These are phyloP conservation scores for Stereocaulon alpinum DNA, from an alignment of 495 filamentous ascomycete species.

Conservation along the genomic window DNA sequence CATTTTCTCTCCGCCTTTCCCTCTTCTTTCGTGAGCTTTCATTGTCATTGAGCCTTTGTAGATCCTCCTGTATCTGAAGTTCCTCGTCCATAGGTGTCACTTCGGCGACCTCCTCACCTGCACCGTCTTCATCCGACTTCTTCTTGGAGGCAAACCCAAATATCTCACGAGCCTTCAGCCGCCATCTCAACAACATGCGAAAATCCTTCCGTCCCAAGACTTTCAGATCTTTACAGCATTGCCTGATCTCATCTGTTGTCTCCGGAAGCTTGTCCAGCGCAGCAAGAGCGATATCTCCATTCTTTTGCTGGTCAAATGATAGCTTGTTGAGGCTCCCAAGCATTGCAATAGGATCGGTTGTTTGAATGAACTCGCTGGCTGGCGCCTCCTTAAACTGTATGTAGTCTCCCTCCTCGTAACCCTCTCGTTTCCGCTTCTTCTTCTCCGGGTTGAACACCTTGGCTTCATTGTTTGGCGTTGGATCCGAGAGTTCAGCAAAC, in stretches of 20 bases:
- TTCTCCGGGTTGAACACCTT: conserved; percentile 95
- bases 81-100: conserved; percentile 91
- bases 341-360: conserved; percentile 90
- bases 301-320: conserved; percentile 62
- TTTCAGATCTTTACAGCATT: conserved; percentile 80
- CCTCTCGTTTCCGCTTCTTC: conserved; percentile 93
- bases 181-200: conserved; percentile 84
- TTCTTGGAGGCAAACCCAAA: conserved; percentile 82
- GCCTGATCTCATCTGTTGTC: conserved; percentile 76
- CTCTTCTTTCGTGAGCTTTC: conserved; percentile 65
- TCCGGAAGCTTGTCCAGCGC: conserved; percentile 84
- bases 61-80: conserved; percentile 73
- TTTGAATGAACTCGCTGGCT: conserved; percentile 90
- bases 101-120: conserved; percentile 63
- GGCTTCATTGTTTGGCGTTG: conserved; percentile 90
- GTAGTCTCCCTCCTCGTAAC: conserved; percentile 94
- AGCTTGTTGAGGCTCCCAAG: conserved; percentile 77
- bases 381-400: conserved; percentile 82
- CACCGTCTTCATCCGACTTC: conserved; percentile 34
- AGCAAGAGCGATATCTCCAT: conserved; percentile 77
- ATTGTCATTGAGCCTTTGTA: conserved; percentile 69
- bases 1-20: conserved; percentile 27
- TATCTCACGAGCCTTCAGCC: conserved; percentile 77
- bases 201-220: conserved; percentile 93
- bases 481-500: conserved; percentile 85